Evolutionary conservation across 208 protist genomes (phyloP).

Genomic region (Acanthamoeba comandoni): DNA sequence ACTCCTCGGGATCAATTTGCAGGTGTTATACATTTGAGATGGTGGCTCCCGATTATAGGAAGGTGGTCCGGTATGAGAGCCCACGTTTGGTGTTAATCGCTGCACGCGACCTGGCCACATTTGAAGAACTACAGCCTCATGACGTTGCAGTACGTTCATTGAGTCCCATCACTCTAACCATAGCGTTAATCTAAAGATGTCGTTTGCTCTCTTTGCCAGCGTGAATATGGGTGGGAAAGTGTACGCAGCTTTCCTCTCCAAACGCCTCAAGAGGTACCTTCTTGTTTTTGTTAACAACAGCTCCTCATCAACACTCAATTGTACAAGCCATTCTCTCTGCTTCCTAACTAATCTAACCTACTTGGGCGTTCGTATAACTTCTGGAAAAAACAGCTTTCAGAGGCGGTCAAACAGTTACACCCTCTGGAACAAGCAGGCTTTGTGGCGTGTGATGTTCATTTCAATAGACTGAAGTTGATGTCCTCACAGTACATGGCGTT

Average conservation of each 20-base stretch:
- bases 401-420: too few relatives aligned
- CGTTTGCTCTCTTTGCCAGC: too few relatives aligned
- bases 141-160: neutral
- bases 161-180: neutral
- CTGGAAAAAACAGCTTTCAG: too few relatives aligned
- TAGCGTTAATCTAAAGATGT: neutral
- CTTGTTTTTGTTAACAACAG: too few relatives aligned
- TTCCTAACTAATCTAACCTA: too few relatives aligned
- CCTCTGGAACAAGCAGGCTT: slow-evolving; percentile 22
- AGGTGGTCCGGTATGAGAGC: slow-evolving; percentile 5
- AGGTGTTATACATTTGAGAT: slow-evolving; percentile 48
- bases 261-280: neutral
- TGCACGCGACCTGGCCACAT: neutral
- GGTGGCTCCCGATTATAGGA: neutral
- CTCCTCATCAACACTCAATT: too few relatives aligned
- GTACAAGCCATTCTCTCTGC: too few relatives aligned
- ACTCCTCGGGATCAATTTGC: neutral
- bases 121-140: neutral
- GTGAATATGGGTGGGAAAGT: slow-evolving; percentile 28
- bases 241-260: neutral
- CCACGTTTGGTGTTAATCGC: slow-evolving; percentile 5
- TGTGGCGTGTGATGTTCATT: neutral
- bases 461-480: slow-evolving; percentile 12
- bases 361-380: too few relatives aligned
- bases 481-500: slow-evolving; percentile 62